Conservation (phyloP, 768 basidiomycete genomes). For the Mycena sanguinolenta region DNA sequence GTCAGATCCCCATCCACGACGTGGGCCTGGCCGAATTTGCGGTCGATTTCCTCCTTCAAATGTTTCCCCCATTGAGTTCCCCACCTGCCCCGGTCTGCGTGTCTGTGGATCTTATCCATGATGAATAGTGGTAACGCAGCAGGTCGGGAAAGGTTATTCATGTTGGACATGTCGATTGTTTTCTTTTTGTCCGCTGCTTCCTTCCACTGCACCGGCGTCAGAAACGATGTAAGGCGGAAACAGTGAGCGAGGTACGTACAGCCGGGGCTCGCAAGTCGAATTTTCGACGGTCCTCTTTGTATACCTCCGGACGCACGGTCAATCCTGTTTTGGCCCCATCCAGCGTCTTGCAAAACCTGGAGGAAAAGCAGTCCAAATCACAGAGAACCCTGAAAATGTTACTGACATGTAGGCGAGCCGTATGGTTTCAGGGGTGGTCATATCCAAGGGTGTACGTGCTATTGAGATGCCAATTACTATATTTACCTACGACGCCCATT, state of each 20-base stretch:
- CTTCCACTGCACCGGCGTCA: conserved; percentile 46
- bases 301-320: conserved; percentile 45
- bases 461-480: conserved; percentile 55
- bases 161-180: conserved; percentile 39
- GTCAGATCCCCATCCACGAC: conserved; percentile 48
- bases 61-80: conserved; percentile 33
- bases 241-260: conserved; percentile 14
- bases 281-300: conserved; percentile 39
- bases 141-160: conserved; percentile 41
- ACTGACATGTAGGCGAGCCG: conserved; percentile 61
- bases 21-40: conserved; percentile 38
- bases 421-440: conserved; percentile 47
- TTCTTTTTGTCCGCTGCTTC: conserved; percentile 39
- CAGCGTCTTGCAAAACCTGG: conserved; percentile 54
- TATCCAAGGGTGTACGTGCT: conserved; percentile 54
- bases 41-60: conserved; percentile 43
- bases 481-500: conserved; percentile 52
- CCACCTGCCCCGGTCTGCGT: conserved; percentile 43
- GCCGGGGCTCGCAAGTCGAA: conserved; percentile 44
- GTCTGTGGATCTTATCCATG: conserved; percentile 56
- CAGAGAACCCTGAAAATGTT: no score
- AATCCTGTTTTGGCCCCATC: conserved; percentile 64
- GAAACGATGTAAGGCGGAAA: neutral
- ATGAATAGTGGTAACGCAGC: conserved; percentile 48
- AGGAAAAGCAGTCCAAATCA: no score